These are phyloP conservation scores for Geotrichum histeridarum DNA, from an alignment of 1,139 yeast species.

Conservation along the genomic window DNA sequence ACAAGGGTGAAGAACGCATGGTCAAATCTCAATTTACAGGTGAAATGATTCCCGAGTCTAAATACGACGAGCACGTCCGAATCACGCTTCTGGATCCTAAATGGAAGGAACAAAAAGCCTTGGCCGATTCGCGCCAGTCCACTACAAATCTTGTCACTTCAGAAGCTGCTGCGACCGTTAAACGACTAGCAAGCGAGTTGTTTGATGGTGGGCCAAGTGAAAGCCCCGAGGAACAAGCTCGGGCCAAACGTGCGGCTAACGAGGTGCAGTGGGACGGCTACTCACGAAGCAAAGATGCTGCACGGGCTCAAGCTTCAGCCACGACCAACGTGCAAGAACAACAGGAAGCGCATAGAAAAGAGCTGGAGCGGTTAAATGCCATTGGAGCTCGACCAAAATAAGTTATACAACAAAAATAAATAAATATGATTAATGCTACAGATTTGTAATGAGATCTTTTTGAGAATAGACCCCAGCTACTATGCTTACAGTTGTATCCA, in stretches of 20 bases:
- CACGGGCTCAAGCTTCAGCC: conserved; percentile 28
- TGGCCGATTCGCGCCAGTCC: conserved; percentile 54
- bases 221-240: conserved; percentile 19
- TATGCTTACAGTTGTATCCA: conserved; percentile 33
- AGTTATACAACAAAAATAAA: neutral
- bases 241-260: conserved; percentile 22
- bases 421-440: neutral
- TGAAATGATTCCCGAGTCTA: conserved; percentile 60
- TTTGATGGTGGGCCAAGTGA: conserved; percentile 15
- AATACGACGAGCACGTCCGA: conserved; percentile 69
- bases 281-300: conserved; percentile 25
- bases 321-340: conserved; percentile 26
- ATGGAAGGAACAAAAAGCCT: conserved; percentile 64
- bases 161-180: conserved; percentile 72
- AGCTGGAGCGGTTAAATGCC: conserved; percentile 23
- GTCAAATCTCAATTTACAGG: conserved; percentile 74
- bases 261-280: conserved; percentile 34
- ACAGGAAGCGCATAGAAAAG: conserved; percentile 23
- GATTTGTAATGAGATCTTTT: conserved; percentile 30
- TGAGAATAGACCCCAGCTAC: conserved; percentile 37
- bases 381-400: conserved; percentile 28
- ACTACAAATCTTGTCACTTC: conserved; percentile 61
- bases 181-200: conserved; percentile 47
- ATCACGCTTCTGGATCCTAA: conserved; percentile 73
- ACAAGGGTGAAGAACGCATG: conserved; percentile 35